phyloP scores from a whole-genome alignment of 2,329 filamentous ascomycete species.

The Fusarium zealandicum region DNA sequence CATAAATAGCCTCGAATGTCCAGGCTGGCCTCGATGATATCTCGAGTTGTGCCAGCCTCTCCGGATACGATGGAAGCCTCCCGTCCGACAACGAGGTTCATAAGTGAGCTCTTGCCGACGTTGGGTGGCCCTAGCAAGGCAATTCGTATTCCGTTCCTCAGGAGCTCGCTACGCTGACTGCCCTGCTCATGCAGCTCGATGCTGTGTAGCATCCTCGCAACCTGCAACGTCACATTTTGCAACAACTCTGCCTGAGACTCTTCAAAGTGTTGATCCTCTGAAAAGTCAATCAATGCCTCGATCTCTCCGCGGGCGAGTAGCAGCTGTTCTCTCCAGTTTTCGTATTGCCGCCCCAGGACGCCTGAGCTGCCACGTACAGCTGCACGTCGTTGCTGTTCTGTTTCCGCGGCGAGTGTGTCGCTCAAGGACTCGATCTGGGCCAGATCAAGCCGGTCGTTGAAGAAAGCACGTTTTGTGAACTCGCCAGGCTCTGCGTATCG shows the following conservation, averaged over 20 bases:
- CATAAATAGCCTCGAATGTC: slow-evolving; percentile 91
- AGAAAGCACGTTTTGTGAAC: slow-evolving; percentile 91
- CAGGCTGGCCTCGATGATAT: slow-evolving; percentile 90
- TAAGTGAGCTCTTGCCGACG: slow-evolving; percentile 90
- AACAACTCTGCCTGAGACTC: slow-evolving; percentile 80
- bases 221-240: slow-evolving; percentile 70
- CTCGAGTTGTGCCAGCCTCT: slow-evolving; percentile 91
- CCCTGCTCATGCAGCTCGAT: slow-evolving; percentile 77
- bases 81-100: slow-evolving; percentile 88
- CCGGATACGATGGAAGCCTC: slow-evolving; percentile 95
- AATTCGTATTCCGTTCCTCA: slow-evolving; percentile 84
- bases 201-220: slow-evolving; percentile 65
- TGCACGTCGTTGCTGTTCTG: slow-evolving; percentile 89
- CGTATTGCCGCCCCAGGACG: slow-evolving; percentile 76
- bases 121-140: slow-evolving; percentile 92
- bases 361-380: slow-evolving; percentile 81
- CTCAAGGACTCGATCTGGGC: slow-evolving; percentile 78
- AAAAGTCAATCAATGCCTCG: slow-evolving; percentile 95
- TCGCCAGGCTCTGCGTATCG: slow-evolving; percentile 95
- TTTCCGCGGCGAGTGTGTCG: slow-evolving; percentile 72
- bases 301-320: slow-evolving; percentile 87
- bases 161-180: slow-evolving; percentile 80
- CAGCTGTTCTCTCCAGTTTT: slow-evolving; percentile 79
- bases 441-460: slow-evolving; percentile 84
- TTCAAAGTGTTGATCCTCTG: slow-evolving; percentile 96